Conservation (phyloP, 2,329 filamentous ascomycete species). For the Pyrenochaeta sp. region DNA sequence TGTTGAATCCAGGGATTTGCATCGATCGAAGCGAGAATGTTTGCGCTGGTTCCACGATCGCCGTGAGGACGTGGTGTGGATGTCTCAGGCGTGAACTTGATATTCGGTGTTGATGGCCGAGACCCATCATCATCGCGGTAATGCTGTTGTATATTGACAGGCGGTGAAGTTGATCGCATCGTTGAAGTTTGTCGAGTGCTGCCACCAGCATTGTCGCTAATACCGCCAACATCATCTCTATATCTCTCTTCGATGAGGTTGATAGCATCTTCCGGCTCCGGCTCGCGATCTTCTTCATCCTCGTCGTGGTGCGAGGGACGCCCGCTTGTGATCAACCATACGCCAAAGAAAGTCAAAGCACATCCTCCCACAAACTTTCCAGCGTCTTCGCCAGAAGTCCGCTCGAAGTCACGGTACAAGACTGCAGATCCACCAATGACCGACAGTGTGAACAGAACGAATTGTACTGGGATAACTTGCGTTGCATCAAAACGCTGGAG, state of each 20-base stretch:
- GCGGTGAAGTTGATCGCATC: slow-evolving; percentile 32
- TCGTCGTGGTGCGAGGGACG: slow-evolving; percentile 57
- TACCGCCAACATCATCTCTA: slow-evolving; percentile 34
- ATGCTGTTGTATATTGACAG: slow-evolving; percentile 23
- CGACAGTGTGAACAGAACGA: slow-evolving; percentile 93
- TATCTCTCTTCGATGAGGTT: slow-evolving; percentile 52
- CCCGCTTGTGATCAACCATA: slow-evolving; percentile 96
- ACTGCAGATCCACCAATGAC: slow-evolving; percentile 95
- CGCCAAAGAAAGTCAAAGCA: slow-evolving; percentile 89
- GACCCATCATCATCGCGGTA: slow-evolving; percentile 18
- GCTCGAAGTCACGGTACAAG: slow-evolving; percentile 93
- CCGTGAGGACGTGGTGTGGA: slow-evolving; percentile 12
- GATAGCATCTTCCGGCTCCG: slow-evolving; percentile 54
- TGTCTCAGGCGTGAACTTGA: slow-evolving; percentile 28
- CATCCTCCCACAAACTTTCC: slow-evolving; percentile 91
- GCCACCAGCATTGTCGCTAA: slow-evolving; percentile 6
- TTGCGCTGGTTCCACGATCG: slow-evolving; percentile 12
- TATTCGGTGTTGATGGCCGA: slow-evolving; percentile 36
- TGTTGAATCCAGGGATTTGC: slow-evolving; percentile 41
- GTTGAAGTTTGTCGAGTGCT: slow-evolving; percentile 36
- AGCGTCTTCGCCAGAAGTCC: slow-evolving; percentile 75
- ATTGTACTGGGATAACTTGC: slow-evolving; percentile 96
- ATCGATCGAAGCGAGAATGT: slow-evolving; percentile 31
- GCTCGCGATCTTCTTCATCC: slow-evolving; percentile 60
- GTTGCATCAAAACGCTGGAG: slow-evolving; percentile 96